Conservation (phyloP, 2,329 filamentous ascomycete genomes). For the Sporothrix pallida region DNA sequence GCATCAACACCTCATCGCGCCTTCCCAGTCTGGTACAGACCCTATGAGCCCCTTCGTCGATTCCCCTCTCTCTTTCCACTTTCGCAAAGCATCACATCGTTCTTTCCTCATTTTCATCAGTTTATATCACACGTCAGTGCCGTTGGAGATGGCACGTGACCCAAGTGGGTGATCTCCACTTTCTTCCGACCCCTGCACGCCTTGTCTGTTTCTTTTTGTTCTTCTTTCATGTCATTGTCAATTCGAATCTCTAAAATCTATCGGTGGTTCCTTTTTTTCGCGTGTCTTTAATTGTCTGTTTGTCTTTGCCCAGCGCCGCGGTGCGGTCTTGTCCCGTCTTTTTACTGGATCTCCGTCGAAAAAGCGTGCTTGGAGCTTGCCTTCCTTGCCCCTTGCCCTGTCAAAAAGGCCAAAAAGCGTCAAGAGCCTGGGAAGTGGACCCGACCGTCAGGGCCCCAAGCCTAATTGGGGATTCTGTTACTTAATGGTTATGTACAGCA, state of each 20-base stretch:
- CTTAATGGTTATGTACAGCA: constrained; percentile 39
- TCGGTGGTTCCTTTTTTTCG: constrained; percentile 17
- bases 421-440: constrained; percentile 23
- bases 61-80: not conserved
- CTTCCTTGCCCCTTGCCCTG: constrained; percentile 23
- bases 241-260: not conserved
- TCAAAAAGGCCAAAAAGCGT: no score
- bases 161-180: not conserved
- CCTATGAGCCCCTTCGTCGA: not conserved
- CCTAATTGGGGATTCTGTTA: constrained; percentile 37
- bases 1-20: not conserved
- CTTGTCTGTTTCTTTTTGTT: not conserved
- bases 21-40: not conserved
- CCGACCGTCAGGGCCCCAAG: constrained; percentile 20
- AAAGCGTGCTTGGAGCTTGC: not conserved
- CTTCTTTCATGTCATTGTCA: constrained; percentile 17
- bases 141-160: constrained; percentile 24
- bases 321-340: constrained; percentile 26
- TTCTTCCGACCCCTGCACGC: not conserved
- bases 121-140: not conserved
- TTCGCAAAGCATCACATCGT: not conserved
- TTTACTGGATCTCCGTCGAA: not conserved
- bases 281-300: not conserved
- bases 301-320: constrained; percentile 2
- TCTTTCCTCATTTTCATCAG: not conserved